Evolutionary conservation across 208 protist species (phyloP), one percentile per base, ranked within the genome.

Genomic region (Strigomonas galati): DNA sequence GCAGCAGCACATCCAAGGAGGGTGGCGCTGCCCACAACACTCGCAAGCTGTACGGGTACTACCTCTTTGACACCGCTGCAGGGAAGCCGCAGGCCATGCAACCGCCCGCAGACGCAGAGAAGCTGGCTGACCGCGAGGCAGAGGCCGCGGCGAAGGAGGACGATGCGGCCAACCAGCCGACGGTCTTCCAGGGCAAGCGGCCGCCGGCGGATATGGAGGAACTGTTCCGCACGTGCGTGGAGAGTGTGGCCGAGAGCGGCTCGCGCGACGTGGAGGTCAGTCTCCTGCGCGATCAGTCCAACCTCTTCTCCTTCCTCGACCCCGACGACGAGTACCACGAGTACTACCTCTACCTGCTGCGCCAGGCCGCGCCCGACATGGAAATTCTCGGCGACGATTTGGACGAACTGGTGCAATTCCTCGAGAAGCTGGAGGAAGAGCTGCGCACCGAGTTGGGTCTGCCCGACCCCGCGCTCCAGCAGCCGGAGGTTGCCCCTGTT

Each of bases 311-410:
- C 56, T 96, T 96, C 65, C 76, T 96, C 10, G 76, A 94, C 64
- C 85, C 87, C 2, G 85, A 88, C 43, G 76, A 96, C 62, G 80
- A 89, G 57, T 94, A 82, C 63, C 91, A 96, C 77, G 84, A 76
- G 66, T 96, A 92, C 66, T 96, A 96, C 69, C 73, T 96, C 14
- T 92, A 85, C 69, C 70, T 93, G 14, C 73, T 96, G 37, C 78
- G 79, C 5, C 70, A 89, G 53, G 76, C 80, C 15, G 87, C 82
- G 26, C 91, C 91, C 3, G 76, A 91, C 52, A 62, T 96, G 65
- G 84, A 94, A 49, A 76, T 92, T 9, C 78, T 96, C 27, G 91
- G 91, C 40, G 87, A 96, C 71, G 80, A 93, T 61, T 53, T 93
- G 9, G 87, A 94, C 44, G 84, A 96, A 67, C 74, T 96, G 30